These are phyloP conservation scores for Sugiyamaella japonica DNA, from an alignment of 1,139 yeast species.

Conservation along the genomic window DNA sequence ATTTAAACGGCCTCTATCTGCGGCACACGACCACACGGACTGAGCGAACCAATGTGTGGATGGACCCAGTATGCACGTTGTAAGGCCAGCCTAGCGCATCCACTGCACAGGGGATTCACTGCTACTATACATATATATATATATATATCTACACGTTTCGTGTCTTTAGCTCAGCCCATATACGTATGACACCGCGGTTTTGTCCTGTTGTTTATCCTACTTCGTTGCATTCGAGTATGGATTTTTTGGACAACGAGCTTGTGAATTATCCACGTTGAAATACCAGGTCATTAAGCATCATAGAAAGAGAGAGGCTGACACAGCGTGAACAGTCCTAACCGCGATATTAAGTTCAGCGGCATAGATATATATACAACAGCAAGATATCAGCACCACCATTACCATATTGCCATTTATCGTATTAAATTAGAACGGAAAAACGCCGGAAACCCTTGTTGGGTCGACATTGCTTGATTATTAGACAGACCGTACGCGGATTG, in stretches of 20 bases:
- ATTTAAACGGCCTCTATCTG: slow-evolving; percentile 5
- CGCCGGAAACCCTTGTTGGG: not conserved
- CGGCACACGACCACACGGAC: slow-evolving; percentile 8
- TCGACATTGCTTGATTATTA: not conserved
- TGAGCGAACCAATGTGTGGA: not conserved
- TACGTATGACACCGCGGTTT: slow-evolving; percentile 1
- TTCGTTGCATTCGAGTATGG: no score
- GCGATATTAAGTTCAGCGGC: not conserved
- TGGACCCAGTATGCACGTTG: not conserved
- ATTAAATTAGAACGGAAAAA: not conserved
- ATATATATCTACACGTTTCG: no score
- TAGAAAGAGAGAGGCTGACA: not conserved
- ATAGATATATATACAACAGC: not conserved
- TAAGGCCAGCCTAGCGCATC: not conserved
- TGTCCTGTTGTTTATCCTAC: not conserved
- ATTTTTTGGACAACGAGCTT: not conserved
- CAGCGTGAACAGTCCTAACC: not conserved
- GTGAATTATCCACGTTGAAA: not conserved
- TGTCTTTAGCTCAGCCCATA: slow-evolving; percentile 2
- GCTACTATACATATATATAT: not conserved
- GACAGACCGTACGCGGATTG: not conserved
- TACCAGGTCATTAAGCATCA: not conserved
- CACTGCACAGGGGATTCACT: not conserved
- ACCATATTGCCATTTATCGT: not conserved
- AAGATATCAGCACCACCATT: not conserved